A percentile compares a stretch with the other conserved stretches of the same genome.
Evolutionary conservation across 805 yeast genomes (phyloP).

Genomic region (Cyberlindnera euphorbiiphila): DNA sequence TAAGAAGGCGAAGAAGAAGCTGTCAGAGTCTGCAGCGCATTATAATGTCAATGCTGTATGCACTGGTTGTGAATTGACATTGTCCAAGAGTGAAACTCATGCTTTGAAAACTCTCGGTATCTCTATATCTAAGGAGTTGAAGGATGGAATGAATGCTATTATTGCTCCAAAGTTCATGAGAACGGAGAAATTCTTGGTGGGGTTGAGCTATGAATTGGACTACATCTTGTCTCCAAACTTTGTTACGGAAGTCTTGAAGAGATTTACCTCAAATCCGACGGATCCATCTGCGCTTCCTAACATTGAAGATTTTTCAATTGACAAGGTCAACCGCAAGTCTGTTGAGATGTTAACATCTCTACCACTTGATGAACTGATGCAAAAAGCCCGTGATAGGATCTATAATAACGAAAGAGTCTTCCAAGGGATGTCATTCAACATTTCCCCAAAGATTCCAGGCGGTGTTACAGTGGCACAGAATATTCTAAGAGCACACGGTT

Average conservation of each 20-base stretch:
- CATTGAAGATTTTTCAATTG: constrained; percentile 30
- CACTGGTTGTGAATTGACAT: constrained; percentile 60
- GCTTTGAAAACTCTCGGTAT: constrained; percentile 56
- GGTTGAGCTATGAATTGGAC: constrained; percentile 52
- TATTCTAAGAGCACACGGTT: constrained; percentile 61
- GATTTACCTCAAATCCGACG: constrained; percentile 17
- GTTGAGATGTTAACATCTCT: constrained; percentile 30
- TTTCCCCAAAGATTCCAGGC: constrained; percentile 58
- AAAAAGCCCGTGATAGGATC: constrained; percentile 13
- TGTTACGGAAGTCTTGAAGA: constrained; percentile 42
- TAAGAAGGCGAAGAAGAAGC: constrained; percentile 19
- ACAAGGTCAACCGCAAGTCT: constrained; percentile 31
- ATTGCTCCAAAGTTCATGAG: constrained; percentile 81
- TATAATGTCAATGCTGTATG: constrained; percentile 45
- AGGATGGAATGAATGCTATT: constrained; percentile 41
- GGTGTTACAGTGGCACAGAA: constrained; percentile 52
- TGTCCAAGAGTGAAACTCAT: constrained; percentile 40
- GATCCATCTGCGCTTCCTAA: constrained; percentile 24
- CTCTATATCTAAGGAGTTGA: constrained; percentile 34
- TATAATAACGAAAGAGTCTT: constrained; percentile 37
- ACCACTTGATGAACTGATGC: constrained; percentile 23
- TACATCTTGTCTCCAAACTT: constrained; percentile 54
- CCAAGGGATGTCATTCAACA: constrained; percentile 43
- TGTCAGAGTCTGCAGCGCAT: constrained; percentile 4
- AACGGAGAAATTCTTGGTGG: constrained; percentile 80